Conservation (phyloP, 345 rosid species). For the Salix brachista region DNA sequence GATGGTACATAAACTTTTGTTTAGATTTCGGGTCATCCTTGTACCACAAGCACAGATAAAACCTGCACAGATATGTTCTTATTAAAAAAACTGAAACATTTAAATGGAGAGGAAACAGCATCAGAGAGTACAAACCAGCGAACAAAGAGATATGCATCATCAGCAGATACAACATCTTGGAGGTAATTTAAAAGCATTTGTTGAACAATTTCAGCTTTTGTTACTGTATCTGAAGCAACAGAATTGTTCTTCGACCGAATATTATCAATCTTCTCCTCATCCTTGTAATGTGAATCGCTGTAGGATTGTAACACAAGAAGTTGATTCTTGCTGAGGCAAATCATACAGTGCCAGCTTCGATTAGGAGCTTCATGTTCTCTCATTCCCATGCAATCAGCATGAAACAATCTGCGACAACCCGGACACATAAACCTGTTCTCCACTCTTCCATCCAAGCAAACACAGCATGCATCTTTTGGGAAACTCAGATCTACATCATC, state of each 20-base stretch:
- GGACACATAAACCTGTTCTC: conserved; percentile 60
- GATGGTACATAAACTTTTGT: conserved; percentile 57
- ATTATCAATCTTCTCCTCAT: conserved; percentile 29
- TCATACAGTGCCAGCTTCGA: conserved; percentile 73
- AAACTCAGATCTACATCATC: conserved; percentile 34
- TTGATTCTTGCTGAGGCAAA: conserved; percentile 77
- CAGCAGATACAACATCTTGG: conserved; percentile 74
- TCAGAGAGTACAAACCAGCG: conserved; percentile 60
- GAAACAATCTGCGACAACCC: conserved; percentile 74
- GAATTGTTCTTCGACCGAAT: conserved; percentile 25
- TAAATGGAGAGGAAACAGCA: conserved; percentile 5
- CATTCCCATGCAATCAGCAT: conserved; percentile 85
- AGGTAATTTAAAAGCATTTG: conserved; percentile 90
- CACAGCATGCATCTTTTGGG: conserved; percentile 58
- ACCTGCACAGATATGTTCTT: conserved; percentile 53
- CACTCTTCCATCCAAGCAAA: conserved; percentile 61
- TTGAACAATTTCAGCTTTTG: conserved; percentile 71
- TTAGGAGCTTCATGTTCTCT: conserved; percentile 70
- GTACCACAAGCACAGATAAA: conserved; percentile 87
- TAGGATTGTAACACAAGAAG: conserved; percentile 80
- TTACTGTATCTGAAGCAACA: conserved; percentile 39
- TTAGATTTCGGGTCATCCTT: conserved; percentile 82
- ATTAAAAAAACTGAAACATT: conserved; percentile 21
- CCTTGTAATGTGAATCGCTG: conserved; percentile 56
- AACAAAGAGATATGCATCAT: conserved; percentile 74